Evolutionary conservation across 208 protist genomes (phyloP).

Genomic region (Wallacemonas sp.): DNA sequence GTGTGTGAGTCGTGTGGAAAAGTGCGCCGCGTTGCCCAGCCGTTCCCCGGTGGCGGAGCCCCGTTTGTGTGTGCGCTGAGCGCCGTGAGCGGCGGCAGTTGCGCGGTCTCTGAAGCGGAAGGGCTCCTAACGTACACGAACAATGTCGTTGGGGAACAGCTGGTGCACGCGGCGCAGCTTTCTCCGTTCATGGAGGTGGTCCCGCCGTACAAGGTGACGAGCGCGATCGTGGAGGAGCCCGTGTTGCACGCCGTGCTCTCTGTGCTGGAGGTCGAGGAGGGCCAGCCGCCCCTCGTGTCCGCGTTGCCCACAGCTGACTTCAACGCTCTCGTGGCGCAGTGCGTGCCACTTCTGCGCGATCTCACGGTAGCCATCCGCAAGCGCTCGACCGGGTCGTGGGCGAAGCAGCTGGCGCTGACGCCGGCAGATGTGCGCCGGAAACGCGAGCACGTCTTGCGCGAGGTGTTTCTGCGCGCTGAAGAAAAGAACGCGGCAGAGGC

Average conservation of each 20-base stretch:
- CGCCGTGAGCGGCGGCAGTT: conserved; percentile 35
- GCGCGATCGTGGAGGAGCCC: conserved; percentile 15
- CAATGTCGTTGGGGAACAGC: conserved; percentile 21
- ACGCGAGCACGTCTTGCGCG: conserved; percentile 61
- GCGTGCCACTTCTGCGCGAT: conserved; percentile 52
- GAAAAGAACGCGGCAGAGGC: neutral
- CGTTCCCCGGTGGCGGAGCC: conserved; percentile 76
- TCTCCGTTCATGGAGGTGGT: conserved; percentile 36
- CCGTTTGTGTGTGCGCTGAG: conserved; percentile 78
- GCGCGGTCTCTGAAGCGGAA: conserved; percentile 56
- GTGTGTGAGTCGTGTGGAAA: conserved; percentile 80
- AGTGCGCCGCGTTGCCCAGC: conserved; percentile 77
- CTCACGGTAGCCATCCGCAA: conserved; percentile 48
- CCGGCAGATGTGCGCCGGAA: conserved; percentile 64
- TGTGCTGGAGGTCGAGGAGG: conserved; percentile 10
- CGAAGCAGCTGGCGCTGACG: conserved; percentile 44
- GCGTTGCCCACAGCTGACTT: neutral
- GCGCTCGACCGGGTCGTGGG: conserved; percentile 32
- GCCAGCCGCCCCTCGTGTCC: neutral
- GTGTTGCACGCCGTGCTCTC: conserved; percentile 25
- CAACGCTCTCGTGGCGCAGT: conserved; percentile 15
- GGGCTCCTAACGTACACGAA: conserved; percentile 34
- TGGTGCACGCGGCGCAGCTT: conserved; percentile 29
- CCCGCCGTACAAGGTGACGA: neutral
- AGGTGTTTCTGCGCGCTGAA: conserved; percentile 26